A percentile compares a stretch with the other conserved stretches of the same genome.
Evolutionary conservation across 345 rosid genomes (phyloP).

Genomic region (Eucalyptus camaldulensis): DNA sequence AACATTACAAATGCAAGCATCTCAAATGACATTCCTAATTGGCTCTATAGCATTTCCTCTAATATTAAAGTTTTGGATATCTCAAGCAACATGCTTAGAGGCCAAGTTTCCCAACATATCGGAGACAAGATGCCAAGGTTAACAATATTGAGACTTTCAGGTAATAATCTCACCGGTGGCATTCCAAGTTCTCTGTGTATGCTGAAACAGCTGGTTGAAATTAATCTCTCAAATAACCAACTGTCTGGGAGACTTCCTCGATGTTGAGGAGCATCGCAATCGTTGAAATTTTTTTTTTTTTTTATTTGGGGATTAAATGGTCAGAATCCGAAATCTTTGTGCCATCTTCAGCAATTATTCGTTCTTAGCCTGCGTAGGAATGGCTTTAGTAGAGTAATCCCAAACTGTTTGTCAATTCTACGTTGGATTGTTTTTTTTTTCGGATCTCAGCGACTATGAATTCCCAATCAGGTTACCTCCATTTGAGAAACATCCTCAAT

Average conservation of each 20-base stretch:
- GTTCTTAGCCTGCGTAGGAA: background rate
- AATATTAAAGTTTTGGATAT: background rate
- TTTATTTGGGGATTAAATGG: background rate
- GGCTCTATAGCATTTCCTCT: background rate
- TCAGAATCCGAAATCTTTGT: background rate
- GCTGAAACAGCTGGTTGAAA: rapidly evolving
- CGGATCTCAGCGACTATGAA: background rate
- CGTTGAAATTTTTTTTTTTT: rapidly evolving
- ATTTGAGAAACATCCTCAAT: background rate
- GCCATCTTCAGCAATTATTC: background rate
- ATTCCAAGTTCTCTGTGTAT: background rate
- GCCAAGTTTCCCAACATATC: background rate
- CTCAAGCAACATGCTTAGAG: background rate
- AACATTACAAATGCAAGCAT: background rate
- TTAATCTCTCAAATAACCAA: background rate
- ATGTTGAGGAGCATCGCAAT: background rate
- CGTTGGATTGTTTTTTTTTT: too few species aligned
- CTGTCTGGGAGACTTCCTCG: background rate
- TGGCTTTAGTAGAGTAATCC: background rate
- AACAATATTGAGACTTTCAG: background rate
- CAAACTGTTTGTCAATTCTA: background rate
- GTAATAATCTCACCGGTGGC: background rate
- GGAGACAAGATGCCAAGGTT: background rate
- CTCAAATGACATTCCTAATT: background rate
- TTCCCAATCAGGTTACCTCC: background rate